phyloP scores from a whole-genome alignment of 495 filamentous ascomycete genomes.

The Hyaloscypha finlandica region DNA sequence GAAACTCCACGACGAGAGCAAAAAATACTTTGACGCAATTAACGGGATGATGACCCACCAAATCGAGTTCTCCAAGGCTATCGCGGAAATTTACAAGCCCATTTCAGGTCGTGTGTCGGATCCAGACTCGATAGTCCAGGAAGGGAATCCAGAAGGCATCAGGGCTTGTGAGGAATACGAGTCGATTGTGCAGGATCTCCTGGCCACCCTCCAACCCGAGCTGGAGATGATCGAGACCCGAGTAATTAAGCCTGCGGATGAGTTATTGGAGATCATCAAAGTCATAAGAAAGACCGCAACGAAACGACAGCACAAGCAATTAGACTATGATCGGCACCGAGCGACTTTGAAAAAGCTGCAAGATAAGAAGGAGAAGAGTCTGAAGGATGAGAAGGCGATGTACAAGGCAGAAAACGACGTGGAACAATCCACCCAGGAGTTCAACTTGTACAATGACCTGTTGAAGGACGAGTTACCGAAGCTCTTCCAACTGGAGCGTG shows the following conservation, averaged over 20 bases:
- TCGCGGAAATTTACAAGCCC: slow-evolving; percentile 96
- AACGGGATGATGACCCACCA: slow-evolving; percentile 98
- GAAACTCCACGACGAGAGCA: slow-evolving; percentile 90
- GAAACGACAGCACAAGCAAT: slow-evolving; percentile 96
- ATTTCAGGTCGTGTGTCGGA: slow-evolving; percentile 96
- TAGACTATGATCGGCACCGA: slow-evolving; percentile 90
- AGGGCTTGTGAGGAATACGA: slow-evolving; percentile 96
- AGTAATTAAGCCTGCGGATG: slow-evolving; percentile 90
- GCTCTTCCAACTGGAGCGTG: slow-evolving; percentile 86
- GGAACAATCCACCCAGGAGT: slow-evolving; percentile 92
- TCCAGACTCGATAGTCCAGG: slow-evolving; percentile 74
- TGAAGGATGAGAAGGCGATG: slow-evolving; percentile 96
- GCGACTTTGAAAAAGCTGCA: slow-evolving; percentile 87
- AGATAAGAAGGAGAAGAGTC: slow-evolving; percentile 93
- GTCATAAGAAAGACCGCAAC: slow-evolving; percentile 82
- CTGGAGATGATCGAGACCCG: slow-evolving; percentile 96
- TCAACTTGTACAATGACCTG: slow-evolving; percentile 94
- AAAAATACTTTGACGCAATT: slow-evolving; percentile 95
- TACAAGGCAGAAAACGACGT: slow-evolving; percentile 95
- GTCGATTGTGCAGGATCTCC: slow-evolving; percentile 83
- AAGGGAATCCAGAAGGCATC: slow-evolving; percentile 95
- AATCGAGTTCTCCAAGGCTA: slow-evolving; percentile 96
- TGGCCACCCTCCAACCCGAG: slow-evolving; percentile 85
- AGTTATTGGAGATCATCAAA: slow-evolving; percentile 94
- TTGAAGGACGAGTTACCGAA: slow-evolving; percentile 94